These are phyloP conservation scores for Suillus plorans DNA, from an alignment of 768 basidiomycete species.

Conservation along the genomic window DNA sequence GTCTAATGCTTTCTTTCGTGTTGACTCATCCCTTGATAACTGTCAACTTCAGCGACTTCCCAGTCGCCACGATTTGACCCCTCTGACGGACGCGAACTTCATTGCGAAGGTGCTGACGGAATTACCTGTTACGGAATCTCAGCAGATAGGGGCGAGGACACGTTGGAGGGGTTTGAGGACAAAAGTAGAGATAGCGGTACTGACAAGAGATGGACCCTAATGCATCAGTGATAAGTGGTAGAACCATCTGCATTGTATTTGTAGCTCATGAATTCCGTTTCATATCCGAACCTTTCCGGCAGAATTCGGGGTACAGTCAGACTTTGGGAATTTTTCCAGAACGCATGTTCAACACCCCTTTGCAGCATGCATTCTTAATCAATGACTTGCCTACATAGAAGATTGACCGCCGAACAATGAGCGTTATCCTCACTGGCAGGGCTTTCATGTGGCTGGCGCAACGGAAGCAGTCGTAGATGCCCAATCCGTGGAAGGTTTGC, in stretches of 20 bases:
- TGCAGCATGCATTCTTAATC: neutral
- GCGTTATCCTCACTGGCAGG: too few relatives aligned
- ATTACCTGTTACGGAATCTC: constrained; percentile 56
- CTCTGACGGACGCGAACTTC: constrained; percentile 84
- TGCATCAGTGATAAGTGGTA: neutral
- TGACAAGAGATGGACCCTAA: constrained; percentile 17
- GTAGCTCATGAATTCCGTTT: neutral
- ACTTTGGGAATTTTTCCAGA: neutral
- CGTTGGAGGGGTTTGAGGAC: constrained; percentile 84
- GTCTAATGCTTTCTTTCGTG: constrained; percentile 18
- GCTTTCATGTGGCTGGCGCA: neutral
- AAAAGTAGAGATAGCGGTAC: constrained; percentile 51
- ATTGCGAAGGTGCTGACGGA: constrained; percentile 71
- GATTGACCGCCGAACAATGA: neutral
- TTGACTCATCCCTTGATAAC: constrained; percentile 2
- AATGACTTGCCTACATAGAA: neutral
- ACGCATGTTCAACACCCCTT: neutral
- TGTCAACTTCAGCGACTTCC: constrained; percentile 55
- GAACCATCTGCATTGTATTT: neutral
- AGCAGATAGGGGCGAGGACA: constrained; percentile 66
- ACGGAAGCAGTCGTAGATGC: neutral
- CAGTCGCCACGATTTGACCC: constrained; percentile 77
- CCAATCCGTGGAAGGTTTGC: neutral
- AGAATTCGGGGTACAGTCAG: neutral
- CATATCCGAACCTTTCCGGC: neutral